Percentiles rank a stretch among this genome's conserved stretches.
Evolutionary conservation across 1,139 yeast species (phyloP).

Genomic region (Dujonia santamariae): DNA sequence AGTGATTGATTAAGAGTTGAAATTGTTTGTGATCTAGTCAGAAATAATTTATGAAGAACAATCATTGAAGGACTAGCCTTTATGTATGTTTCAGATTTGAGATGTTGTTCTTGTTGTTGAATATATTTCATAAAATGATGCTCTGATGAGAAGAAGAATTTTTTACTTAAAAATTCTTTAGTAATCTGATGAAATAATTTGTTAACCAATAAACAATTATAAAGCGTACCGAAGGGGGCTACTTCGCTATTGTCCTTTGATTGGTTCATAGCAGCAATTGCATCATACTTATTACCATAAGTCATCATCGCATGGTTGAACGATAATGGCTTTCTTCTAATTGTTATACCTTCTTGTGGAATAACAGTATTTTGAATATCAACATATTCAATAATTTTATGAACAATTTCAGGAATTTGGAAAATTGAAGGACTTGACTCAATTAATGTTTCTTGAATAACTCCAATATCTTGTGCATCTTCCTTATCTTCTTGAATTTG

Average conservation of each 20-base stretch:
- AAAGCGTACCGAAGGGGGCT: constrained; percentile 26
- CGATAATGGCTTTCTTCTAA: constrained; percentile 66
- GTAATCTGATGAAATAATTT: constrained; percentile 61
- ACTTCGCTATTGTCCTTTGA: constrained; percentile 8
- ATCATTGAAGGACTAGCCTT: constrained; percentile 23
- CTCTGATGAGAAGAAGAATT: constrained; percentile 53
- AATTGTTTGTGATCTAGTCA: constrained; percentile 26
- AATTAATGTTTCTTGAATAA: background rate
- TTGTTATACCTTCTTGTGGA: constrained; percentile 59
- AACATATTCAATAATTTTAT: constrained; percentile 56
- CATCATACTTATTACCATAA: constrained; percentile 50
- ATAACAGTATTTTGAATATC: constrained; percentile 46
- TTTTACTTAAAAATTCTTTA: constrained; percentile 49
- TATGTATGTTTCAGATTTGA: background rate
- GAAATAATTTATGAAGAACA: constrained; percentile 36
- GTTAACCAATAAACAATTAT: constrained; percentile 66
- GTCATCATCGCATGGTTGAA: constrained; percentile 50
- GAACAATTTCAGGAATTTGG: constrained; percentile 72
- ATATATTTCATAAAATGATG: constrained; percentile 46
- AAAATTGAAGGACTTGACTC: constrained; percentile 46
- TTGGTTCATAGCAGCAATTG: constrained; percentile 50
- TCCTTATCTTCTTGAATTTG: background rate
- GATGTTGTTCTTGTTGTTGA: constrained; percentile 1
- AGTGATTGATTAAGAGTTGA: constrained; percentile 23
- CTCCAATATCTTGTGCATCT: background rate